Conservation (phyloP, 371 early-diverging fungal species). For the Apophysomyces sp. region DNA sequence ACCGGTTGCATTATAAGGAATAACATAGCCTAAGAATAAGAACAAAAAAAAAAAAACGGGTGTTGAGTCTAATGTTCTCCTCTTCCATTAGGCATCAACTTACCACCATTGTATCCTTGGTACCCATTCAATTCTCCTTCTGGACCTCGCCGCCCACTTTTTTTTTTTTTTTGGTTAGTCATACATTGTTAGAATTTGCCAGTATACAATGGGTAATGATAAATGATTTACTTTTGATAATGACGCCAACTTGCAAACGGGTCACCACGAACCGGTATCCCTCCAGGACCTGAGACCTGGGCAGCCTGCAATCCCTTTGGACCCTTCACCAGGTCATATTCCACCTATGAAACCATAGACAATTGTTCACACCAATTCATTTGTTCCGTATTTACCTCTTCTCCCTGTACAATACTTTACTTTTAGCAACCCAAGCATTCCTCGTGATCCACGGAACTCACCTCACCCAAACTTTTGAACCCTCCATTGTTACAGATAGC, state of each 20-base stretch:
- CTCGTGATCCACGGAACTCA: slow-evolving; percentile 18
- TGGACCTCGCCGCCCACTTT: not conserved
- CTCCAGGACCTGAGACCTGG: slow-evolving; percentile 75
- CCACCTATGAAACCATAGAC: slow-evolving; percentile 43
- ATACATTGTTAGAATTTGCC: not conserved
- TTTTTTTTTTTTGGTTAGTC: not conserved
- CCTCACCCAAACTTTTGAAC: slow-evolving; percentile 80
- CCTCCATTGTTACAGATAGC: slow-evolving; percentile 78
- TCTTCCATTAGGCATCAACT: not conserved
- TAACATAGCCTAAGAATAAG: not conserved
- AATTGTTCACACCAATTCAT: not conserved
- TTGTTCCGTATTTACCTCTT: slow-evolving; percentile 25
- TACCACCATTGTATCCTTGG: not conserved
- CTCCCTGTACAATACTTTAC: slow-evolving; percentile 30
- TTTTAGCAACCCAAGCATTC: not conserved
- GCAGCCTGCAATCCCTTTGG: slow-evolving; percentile 81
- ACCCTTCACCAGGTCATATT: slow-evolving; percentile 73
- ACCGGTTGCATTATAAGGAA: not conserved
- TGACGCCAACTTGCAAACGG: slow-evolving; percentile 35
- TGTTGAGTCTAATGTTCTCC: not conserved
- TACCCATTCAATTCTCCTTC: not conserved
- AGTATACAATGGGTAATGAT: no score
- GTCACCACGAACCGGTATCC: slow-evolving; percentile 73
- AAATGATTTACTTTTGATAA: slow-evolving; percentile 8
- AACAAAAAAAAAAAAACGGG: not conserved